Evolutionary conservation across 306 rosid genomes (phyloP), one percentile per base, ranked within the genome.

Genomic region (Arachis stenosperma): DNA sequence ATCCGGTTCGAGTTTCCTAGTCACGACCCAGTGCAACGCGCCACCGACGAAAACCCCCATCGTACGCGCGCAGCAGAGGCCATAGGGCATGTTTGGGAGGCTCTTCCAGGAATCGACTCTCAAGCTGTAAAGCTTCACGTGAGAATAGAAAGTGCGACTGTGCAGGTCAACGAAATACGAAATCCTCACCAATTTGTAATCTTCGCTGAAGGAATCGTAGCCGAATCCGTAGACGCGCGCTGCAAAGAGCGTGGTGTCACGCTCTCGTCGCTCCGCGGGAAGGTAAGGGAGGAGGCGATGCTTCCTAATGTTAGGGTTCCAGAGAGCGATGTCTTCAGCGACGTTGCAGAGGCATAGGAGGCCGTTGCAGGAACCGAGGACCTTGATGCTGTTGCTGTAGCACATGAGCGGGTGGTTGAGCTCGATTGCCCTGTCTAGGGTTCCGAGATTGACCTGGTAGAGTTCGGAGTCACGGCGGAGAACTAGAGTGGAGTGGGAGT

Each of bases 401-500:
- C 91, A 89, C 92, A 91, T 91, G 46, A 91, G 86, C 0, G 96
- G 97, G 70, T 89, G 97, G 11, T 50, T 44, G 51, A 91, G 72
- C 81, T 91, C 92, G 3, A 11, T 72, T 12, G 77, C 90, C 29
- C 48, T 44, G 61, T 76, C 56, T 14, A 78, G 66, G 2, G 79
- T 7, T 5, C 66, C 75, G 29, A 76, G 69, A 56, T 75, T 73
- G 8, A 85, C 17, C 15, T 36, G 9, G 60, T 51, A 86, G 61
- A 92, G 87, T 12, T 81, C 88, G 0, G 86, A 79, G 4, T 67
- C 75, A n/a, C 67, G 71, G 0, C 89, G 79, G 82, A 90, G 80
- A 53, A 92, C 77, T 64, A 92, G 53, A 29, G 6, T 41, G 62
- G 33, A 36, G 60, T 86, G 67, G 27, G 83, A 59, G 51, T 15